Base-by-base conservation (phyloP, 2,329 filamentous ascomycete species). In the Cercospora beticola region DNA sequence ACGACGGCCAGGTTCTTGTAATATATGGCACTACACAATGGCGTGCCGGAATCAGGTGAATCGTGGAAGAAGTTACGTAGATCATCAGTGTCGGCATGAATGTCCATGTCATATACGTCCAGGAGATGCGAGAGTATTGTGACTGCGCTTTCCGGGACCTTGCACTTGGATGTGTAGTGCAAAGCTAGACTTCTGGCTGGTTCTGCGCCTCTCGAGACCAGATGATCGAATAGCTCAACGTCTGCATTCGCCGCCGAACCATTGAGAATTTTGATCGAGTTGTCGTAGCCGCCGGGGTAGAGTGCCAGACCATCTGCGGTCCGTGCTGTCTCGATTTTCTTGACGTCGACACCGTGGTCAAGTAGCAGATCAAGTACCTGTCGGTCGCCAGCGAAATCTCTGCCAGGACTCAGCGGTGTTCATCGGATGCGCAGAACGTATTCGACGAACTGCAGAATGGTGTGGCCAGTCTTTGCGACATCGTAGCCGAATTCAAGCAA, bases 341-440 rank as follows among this genome's bases (percentile, higher is more conserved):
- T 69, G 64, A 72, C 66, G 18, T 72, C 66, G 30, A 58, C 66
- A 18, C 70, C 70, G 31, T 56, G 68, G 23, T 70, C 70, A 18
- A 72, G 66, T 30, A 70, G 28, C 57, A 64, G 70, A 31, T 72
- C 66, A 21, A 72, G 52, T n/a, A 49, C 68, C 4, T 63, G 49
- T 8, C 43, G 66, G 14, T 66, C 64, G 14, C 66, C 14, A 2
- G 49, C 61, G 46, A 65, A 72, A 28, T 72, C 40, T 14, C 67
- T 69, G 28, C 16, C 18, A 21, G 23, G 6, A 30, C 3, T 57
- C 52, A 26, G 43, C 43, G 18, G 4, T 21, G 16, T 49, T 49
- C 52, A 16, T 56, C n/a, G 14, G n/a, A 30, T 12, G 26, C 52
- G 3, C 5, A 21, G 8, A 56, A 56, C 5, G 2, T 8, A 26